Evolutionary conservation across 306 rosid species (phyloP), one percentile per base, ranked within the genome.

Genomic region (Canavalia ensiformis): DNA sequence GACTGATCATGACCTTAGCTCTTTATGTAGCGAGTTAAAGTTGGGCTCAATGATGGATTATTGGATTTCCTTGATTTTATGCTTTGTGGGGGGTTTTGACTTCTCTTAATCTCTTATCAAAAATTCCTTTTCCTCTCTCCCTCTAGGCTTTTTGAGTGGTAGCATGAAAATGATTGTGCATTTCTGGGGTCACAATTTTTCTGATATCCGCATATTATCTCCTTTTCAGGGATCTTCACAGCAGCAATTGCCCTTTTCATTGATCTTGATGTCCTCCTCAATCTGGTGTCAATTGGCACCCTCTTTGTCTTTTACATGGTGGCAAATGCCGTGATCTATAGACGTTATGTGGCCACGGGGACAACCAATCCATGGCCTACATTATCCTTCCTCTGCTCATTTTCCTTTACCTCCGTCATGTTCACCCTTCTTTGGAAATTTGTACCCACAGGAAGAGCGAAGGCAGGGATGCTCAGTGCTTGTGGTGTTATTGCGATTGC

Each of bases 281-380:
- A 89, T 84, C 89, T 93, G 2, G 97, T 93, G 46, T 89, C 97
- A 42, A 95, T 95, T 11, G 97, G 99, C n/a, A 95, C 99, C 4
- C 97, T 95, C 37, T 91, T 92, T 56, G 99, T 95, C n/a, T 95
- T 93, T 65, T 95, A 91, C 93, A 93, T 95, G 99, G 99, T 95
- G 75, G 95, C 97, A 46, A 95, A 91, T 54, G 99, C 97, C 4
- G 95, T 93, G 75, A 85, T 95, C 39, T 95, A 88, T 57, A 84
- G 97, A 72, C 97, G 99, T 1, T 95, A 95, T 42, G 97, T 93
- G 11, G 85, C 42, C 1, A 75, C 81, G 28, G 97, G 97, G 76
- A 89, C 88, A 44, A 95, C 94, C 0, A 90, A 91, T 81, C 97
- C 97, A 31, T 81, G 95, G 84, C 97, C 99, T n/a, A 95, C 99